Base-by-base conservation (phyloP, 148 eudicot genomes). In the Cornus suecica region DNA sequence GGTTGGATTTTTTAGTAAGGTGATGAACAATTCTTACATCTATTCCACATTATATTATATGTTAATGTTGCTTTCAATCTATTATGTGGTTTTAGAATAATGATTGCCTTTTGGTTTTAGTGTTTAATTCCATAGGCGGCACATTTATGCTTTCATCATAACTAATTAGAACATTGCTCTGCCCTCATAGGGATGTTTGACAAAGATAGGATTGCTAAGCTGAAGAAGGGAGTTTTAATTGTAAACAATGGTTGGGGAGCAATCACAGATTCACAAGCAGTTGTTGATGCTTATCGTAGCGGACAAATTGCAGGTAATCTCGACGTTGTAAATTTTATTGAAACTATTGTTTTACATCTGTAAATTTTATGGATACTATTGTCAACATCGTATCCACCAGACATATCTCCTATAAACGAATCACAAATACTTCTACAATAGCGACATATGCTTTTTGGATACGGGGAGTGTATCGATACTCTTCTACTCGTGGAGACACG, bases 211-310 rank as follows among this genome's bases (percentile, higher is more conserved):
- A 95, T 95, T 56, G 86, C 90, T n/a, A 95, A 92, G 87, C 70
- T 92, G 88, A 95, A 95, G 81, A 95, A 90, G 83, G 97, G 99
- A 41, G 99, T 95, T 54, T 82, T 95, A 2, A 92, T 95, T 27
- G 99, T 95, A 37, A 95, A 95, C 83, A 95, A 95, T 75, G 94
- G 97, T 64, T 80, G 99, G 78, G 99, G 99, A 66, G 99, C 99
- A 58, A 87, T 92, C 74, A 95, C 92, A 97, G 97, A 95, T 74
- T 90, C 97, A n/a, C 97, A 92, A 82, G 99, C 97, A 71, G 94
- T 95, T 67, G 99, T 75, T 80, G 99, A 95, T 85, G 99, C 88
- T 64, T 89, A 96, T 79, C 75, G 85, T 26, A 95, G 89, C 76
- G 99, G 99, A 48, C 97, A 95, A 58, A 90, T 92, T 77, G 99